These are phyloP conservation scores for Penicillium egyptiacum DNA, from an alignment of 495 filamentous ascomycete species.

Conservation along the genomic window DNA sequence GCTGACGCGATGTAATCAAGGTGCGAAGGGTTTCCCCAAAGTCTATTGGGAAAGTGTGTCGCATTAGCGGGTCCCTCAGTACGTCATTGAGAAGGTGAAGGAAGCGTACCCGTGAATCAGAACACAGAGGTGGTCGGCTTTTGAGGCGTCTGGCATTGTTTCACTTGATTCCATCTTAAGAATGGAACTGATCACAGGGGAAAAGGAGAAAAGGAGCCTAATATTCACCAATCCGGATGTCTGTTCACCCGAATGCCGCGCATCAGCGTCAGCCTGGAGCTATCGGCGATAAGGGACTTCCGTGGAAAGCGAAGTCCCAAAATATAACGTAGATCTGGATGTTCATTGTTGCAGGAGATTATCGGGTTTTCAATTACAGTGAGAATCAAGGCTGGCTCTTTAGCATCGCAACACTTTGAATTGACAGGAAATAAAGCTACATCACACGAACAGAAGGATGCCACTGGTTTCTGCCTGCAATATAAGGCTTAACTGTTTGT, in stretches of 20 bases:
- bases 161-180: background rate
- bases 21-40: conserved; percentile 92
- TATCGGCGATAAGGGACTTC: conserved; percentile 17
- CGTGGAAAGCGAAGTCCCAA: background rate
- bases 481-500: conserved; percentile 14
- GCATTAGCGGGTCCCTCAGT: conserved; percentile 4
- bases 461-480: conserved; percentile 10
- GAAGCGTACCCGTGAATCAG: conserved; percentile 83
- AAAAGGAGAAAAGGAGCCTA: background rate
- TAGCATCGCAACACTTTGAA: background rate
- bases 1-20: conserved; percentile 68
- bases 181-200: background rate
- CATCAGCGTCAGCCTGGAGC: conserved; percentile 8
- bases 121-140: conserved; percentile 79
- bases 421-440: background rate
- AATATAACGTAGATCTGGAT: background rate
- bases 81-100: conserved; percentile 15
- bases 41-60: conserved; percentile 42
- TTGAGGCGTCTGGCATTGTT: conserved; percentile 18
- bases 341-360: background rate
- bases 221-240: background rate
- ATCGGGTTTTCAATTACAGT: background rate
- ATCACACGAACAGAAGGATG: background rate
- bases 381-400: no score
- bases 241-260: conserved; percentile 11